A percentile compares a stretch with the other conserved stretches of the same genome.
These are phyloP conservation scores for Aspergillaceae sp. DNA, from an alignment of 2,329 filamentous ascomycete species.

Conservation along the genomic window DNA sequence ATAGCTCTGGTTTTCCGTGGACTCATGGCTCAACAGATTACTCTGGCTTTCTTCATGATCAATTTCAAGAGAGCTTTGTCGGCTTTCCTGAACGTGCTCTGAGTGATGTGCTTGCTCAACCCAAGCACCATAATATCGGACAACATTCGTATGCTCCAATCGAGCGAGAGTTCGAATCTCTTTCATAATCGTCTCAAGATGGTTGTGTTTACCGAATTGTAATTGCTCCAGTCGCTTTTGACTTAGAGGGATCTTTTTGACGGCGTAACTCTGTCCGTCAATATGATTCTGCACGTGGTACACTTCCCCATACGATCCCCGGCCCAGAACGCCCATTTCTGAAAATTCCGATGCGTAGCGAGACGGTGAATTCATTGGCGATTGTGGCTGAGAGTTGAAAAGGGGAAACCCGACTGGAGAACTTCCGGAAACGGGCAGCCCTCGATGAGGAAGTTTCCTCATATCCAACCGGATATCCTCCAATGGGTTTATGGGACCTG, in stretches of 20 bases:
- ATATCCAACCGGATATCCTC: constrained; percentile 17
- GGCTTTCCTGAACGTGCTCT: constrained; percentile 5
- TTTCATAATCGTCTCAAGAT: constrained; percentile 49
- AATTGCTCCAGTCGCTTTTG: constrained; percentile 44
- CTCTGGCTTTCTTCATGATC: constrained; percentile 10
- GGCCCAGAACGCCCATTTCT: constrained; percentile 50
- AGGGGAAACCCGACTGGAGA: constrained; percentile 26
- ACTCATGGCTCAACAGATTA: constrained; percentile 9
- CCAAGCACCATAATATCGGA: constrained; percentile 59
- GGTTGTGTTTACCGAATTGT: constrained; percentile 43
- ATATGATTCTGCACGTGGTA: constrained; percentile 54
- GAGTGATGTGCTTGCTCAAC: constrained; percentile 42
- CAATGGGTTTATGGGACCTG: constrained; percentile 11
- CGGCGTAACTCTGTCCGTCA: constrained; percentile 54
- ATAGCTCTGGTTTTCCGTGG: constrained; percentile 22
- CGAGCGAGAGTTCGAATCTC: constrained; percentile 55
- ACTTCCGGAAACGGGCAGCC: constrained; percentile 19
- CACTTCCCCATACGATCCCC: constrained; percentile 58
- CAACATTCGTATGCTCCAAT: constrained; percentile 57
- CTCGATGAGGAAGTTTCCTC: constrained; percentile 13
- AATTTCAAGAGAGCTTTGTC: constrained; percentile 1
- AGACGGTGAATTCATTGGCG: constrained; percentile 23
- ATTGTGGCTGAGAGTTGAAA: constrained; percentile 16
- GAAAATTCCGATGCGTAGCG: constrained; percentile 45
- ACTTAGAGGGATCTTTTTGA: constrained; percentile 57